Base-by-base conservation (phyloP, 2,329 filamentous ascomycete species). In the Phyllachora maydis region DNA sequence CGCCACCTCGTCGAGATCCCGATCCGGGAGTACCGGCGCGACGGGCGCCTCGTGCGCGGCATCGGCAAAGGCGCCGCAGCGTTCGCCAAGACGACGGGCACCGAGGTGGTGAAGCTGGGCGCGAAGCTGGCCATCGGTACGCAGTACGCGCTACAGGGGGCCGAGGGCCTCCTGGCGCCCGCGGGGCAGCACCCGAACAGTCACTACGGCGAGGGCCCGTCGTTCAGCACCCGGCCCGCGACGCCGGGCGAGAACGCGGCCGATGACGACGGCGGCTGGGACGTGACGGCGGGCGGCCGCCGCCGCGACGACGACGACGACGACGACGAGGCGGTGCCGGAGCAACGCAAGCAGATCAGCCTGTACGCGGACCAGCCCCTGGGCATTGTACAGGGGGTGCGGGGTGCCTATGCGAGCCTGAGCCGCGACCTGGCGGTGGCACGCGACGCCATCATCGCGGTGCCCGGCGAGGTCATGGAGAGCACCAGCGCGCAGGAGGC, bases 121-220 rank as follows among this genome's bases (percentile, higher is more conserved):
- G 88, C 88, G 21, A 95, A 93, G 46, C 57, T 95, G 23, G 85
- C 85, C 1, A 78, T 95, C 23, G 88, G 88, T 16, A 92, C 90
- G 3, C 88, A 95, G 39, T 88, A 76, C n/a, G 69, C 83, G 10
- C 63, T 98, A 2, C 76, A 92, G 40, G 77, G 76, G 11, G 82
- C 83, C 0, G 90, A 98, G 45, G 77, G 67, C 11, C 59, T 93
- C 30, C 58, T 93, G 18, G 55, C 49, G 10, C 52, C 54, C 34
- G 15, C 8, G 8, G 8, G n/a, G n/a, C n/a, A n/a, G n/a, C n/a
- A n/a, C n/a, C 20, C 6, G 19, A 11, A 9, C 19, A 46, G 49
- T 23, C 46, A 45, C 8, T 40, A 45, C 13, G 32, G 26, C 12
- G 32, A 28, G 9, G 47, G 47, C 14, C 25, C 34, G 18, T 46